A percentile compares a stretch with the other conserved stretches of the same genome.
Evolutionary conservation across 331 rosid species (phyloP).

Genomic region (Malus hybrid): DNA sequence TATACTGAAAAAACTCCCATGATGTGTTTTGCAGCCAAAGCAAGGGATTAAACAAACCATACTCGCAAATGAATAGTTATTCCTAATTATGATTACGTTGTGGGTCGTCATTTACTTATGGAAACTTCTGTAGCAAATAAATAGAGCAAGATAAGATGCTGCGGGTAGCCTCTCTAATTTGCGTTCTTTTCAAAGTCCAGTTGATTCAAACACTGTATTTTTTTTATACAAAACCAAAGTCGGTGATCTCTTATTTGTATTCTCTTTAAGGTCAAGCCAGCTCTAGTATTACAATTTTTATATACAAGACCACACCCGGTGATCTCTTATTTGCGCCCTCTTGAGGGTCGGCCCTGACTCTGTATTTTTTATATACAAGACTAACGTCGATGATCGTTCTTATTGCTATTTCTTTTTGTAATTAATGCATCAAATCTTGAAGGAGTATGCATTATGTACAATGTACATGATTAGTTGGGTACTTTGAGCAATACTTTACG

Average conservation of each 20-base stretch:
- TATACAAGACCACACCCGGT: not conserved
- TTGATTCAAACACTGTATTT: not conserved
- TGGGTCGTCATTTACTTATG: not conserved
- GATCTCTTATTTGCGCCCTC: not conserved
- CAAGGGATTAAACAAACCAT: not conserved
- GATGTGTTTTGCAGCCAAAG: not conserved
- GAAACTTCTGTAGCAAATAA: not conserved
- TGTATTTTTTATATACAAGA: not conserved
- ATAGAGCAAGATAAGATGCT: constrained; percentile 6
- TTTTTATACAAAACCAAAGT: not conserved
- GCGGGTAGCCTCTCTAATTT: not conserved
- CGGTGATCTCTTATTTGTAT: not conserved
- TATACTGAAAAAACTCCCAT: not conserved
- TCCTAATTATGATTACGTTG: not conserved
- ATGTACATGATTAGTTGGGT: not conserved
- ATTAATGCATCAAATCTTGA: not conserved
- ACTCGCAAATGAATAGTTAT: not conserved
- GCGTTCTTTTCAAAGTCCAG: not conserved
- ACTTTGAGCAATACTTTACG: not conserved
- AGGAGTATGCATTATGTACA: not conserved
- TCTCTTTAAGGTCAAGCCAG: not conserved
- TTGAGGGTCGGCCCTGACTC: not conserved
- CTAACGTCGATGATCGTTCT: not conserved
- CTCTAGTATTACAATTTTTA: not conserved
- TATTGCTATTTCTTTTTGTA: not conserved